Evolutionary conservation across 768 basidiomycete species (phyloP).

Genomic region (Phaeolepiota aurea): DNA sequence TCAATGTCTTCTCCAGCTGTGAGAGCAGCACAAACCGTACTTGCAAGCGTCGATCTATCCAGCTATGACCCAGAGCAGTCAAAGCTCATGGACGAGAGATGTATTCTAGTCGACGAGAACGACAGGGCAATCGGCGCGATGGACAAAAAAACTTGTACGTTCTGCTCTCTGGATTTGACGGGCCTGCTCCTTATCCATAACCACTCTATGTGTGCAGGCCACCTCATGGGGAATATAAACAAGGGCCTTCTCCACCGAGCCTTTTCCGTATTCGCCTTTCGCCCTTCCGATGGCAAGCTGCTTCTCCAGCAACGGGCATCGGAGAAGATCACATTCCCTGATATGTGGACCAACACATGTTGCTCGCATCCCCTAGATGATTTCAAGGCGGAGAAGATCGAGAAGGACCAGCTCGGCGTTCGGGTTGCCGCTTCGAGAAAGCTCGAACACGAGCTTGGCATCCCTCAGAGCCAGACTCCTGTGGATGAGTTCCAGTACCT

Average conservation of each 20-base stretch:
- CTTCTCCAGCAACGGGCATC: slow-evolving; percentile 90
- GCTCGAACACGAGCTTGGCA: slow-evolving; percentile 94
- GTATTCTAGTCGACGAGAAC: slow-evolving; percentile 86
- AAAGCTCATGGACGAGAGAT: slow-evolving; percentile 91
- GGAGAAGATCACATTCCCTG: slow-evolving; percentile 99
- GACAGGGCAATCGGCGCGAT: slow-evolving; percentile 79
- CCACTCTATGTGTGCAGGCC: slow-evolving; percentile 45
- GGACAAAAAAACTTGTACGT: slow-evolving; percentile 94
- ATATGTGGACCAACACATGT: slow-evolving; percentile 99
- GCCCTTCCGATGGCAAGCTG: slow-evolving; percentile 88
- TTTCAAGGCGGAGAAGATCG: slow-evolving; percentile 75
- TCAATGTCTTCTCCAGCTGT: slow-evolving; percentile 54
- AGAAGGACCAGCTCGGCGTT: slow-evolving; percentile 75
- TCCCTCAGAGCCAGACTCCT: slow-evolving; percentile 69
- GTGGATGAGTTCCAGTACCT: slow-evolving; percentile 88
- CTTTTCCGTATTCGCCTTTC: slow-evolving; percentile 95
- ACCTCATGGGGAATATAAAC: slow-evolving; percentile 95
- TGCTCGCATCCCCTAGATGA: slow-evolving; percentile 96
- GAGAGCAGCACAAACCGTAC: slow-evolving; percentile 49
- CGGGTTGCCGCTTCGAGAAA: slow-evolving; percentile 89
- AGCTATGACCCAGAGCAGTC: slow-evolving; percentile 90
- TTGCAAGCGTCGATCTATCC: slow-evolving; percentile 71
- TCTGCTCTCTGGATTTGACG: background rate
- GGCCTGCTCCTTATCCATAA: background rate
- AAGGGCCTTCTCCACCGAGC: slow-evolving; percentile 93